Evolutionary conservation across 2,329 filamentous ascomycete species (phyloP).

Genomic region (Salinomyces thailandicus): DNA sequence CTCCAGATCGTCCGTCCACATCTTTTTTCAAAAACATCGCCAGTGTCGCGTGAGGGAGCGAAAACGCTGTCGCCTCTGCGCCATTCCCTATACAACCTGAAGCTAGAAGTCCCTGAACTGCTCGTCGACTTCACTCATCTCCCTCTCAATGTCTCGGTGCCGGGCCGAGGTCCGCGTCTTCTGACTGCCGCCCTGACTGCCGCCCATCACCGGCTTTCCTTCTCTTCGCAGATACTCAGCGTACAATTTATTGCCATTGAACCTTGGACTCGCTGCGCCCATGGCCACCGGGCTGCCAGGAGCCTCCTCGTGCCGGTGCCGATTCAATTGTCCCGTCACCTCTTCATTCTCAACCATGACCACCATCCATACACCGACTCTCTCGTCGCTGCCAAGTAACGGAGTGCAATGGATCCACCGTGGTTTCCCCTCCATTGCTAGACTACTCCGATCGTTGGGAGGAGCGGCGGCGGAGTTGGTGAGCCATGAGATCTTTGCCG

Average conservation of each 20-base stretch:
- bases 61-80: too few species aligned
- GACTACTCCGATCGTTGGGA: conserved; percentile 1
- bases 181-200: not conserved
- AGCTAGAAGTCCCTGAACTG: conserved; percentile 23
- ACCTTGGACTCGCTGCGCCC: conserved; percentile 11
- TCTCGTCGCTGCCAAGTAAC: conserved; percentile 32
- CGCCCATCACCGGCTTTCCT: conserved; percentile 11
- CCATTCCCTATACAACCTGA: too few species aligned
- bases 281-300: conserved; percentile 3
- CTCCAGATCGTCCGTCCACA: too few species aligned
- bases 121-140: conserved; percentile 15
- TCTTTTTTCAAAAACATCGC: too few species aligned
- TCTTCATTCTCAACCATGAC: conserved; percentile 35
- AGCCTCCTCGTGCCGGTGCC: not conserved
- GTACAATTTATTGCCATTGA: conserved; percentile 25
- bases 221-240: conserved; percentile 27
- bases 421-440: conserved; percentile 16
- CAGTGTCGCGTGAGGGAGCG: too few species aligned
- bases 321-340: conserved; percentile 9
- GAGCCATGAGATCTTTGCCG: conserved; percentile 35
- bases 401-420: conserved; percentile 38
- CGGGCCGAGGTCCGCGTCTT: conserved; percentile 6
- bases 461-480: conserved; percentile 9
- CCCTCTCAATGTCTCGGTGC: conserved; percentile 5
- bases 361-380: conserved; percentile 39